Evolutionary conservation across 2,329 filamentous ascomycete species (phyloP).

Genomic region (Xylaria digitata): DNA sequence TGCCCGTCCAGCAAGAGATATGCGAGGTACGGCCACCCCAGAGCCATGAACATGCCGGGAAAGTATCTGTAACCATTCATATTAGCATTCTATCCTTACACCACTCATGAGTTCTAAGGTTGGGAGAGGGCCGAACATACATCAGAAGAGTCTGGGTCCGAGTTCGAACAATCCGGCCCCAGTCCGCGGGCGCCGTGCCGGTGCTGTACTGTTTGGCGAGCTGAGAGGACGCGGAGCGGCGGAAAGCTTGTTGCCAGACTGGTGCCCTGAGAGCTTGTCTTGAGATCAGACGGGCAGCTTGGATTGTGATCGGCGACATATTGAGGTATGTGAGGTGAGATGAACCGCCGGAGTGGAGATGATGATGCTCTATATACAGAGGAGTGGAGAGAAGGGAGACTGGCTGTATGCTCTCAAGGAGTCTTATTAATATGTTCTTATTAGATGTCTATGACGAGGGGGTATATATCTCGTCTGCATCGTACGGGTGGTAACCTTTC

Average conservation of each 20-base stretch:
- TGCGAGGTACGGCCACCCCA: slow-evolving; percentile 54
- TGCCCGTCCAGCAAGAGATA: slow-evolving; percentile 41
- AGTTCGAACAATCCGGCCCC: slow-evolving; percentile 52
- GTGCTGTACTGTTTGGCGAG: neutral
- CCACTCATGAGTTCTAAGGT: too few relatives aligned
- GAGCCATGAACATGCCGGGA: slow-evolving; percentile 49
- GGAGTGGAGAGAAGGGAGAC: slow-evolving; percentile 24
- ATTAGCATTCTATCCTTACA: too few relatives aligned
- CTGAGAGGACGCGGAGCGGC: slow-evolving; percentile 21
- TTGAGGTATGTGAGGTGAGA: slow-evolving; percentile 22
- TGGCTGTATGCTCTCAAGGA: slow-evolving; percentile 19
- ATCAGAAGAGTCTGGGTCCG: slow-evolving; percentile 48
- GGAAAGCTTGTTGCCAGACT: slow-evolving; percentile 25
- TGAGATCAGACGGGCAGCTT: slow-evolving; percentile 34
- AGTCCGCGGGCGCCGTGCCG: slow-evolving; percentile 47
- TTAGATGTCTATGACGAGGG: slow-evolving; percentile 22
- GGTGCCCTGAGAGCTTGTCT: slow-evolving; percentile 25
- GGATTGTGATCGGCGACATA: slow-evolving; percentile 32
- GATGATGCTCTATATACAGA: slow-evolving; percentile 14
- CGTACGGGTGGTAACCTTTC: neutral
- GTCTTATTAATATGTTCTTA: slow-evolving; percentile 6
- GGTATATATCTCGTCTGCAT: slow-evolving; percentile 6
- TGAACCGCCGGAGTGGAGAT: slow-evolving; percentile 27
- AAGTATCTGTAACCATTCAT: slow-evolving; percentile 50
- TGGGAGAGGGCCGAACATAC: slow-evolving; percentile 47